These are phyloP conservation scores for Apiosordaria backusii DNA, from an alignment of 495 filamentous ascomycete genomes.

Conservation along the genomic window DNA sequence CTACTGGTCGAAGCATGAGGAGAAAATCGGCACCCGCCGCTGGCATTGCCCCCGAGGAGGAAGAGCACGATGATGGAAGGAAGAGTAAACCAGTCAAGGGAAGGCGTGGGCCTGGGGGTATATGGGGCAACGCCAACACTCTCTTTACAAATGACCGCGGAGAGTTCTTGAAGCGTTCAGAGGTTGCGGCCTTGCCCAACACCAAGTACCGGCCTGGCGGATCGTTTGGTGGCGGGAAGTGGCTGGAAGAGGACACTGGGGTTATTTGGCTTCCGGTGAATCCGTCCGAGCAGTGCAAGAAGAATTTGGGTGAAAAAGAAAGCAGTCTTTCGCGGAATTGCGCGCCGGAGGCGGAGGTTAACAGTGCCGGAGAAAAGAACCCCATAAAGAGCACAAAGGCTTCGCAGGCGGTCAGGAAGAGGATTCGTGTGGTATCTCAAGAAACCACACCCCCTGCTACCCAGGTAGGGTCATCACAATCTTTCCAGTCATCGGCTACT, in stretches of 20 bases:
- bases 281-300: background rate
- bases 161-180: background rate
- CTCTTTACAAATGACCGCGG: background rate
- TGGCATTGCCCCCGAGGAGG: background rate
- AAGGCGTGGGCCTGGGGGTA: background rate
- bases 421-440: background rate
- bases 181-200: background rate
- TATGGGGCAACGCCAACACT: background rate
- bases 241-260: background rate
- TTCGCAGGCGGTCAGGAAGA: background rate
- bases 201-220: background rate
- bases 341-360: too few species aligned
- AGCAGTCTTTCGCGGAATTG: background rate
- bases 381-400: background rate
- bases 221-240: background rate
- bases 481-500: background rate
- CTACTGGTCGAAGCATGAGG: background rate
- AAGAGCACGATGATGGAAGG: background rate
- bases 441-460: background rate
- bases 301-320: background rate
- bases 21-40: background rate
- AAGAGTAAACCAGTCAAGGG: background rate
- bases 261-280: background rate
- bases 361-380: background rate
- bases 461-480: background rate